Base-by-base conservation (phyloP, 495 filamentous ascomycete genomes). In the Polyplosphaeria fusca region DNA sequence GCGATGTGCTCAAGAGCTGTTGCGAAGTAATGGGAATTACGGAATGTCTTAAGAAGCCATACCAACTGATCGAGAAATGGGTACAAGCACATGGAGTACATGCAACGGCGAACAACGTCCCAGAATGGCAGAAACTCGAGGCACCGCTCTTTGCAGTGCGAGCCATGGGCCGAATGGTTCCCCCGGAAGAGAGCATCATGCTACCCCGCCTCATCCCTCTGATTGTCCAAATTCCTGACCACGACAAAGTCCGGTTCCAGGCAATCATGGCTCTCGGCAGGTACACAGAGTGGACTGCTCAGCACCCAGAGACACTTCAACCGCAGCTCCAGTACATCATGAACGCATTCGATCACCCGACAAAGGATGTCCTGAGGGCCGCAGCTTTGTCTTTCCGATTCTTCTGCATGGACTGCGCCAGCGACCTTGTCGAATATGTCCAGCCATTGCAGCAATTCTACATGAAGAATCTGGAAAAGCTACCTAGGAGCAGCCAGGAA, bases 161-260 rank as follows among this genome's bases (percentile, higher is more conserved):
- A 47, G 93, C 93, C 0, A 95, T 99, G 90, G 93, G 93, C 7
- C 86, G 91, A 39, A 96, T 96, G 91, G 91, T 99, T 14, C 86
- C 91, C 13, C 80, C 83, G 30, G 86, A 94, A 47, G 93, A 99
- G 68, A 86, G 78, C 58, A 82, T 84, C 22, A 83, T 99, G 50
- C 76, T 99, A 11, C 86, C 88, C 1, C 86, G 92, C 64, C 85
- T 97, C 11, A 94, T 99, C 70, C 89, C 88, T 5, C 74, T 96
- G 46, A 82, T 99, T 55, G 86, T 95, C 2, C 88, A 94, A 70
- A 94, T 99, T 58, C 93, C 94, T 0, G 82, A 89, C 62, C 94
- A 99, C 60, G 89, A 96, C 72, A 97, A 96, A 74, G 78, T 97
- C 1, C 86, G 91, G 24, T 99, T 97, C 73, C 91, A 95, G 49